Evolutionary conservation across 441 rosid genomes (phyloP).

Genomic region (Corymbia citriodora): DNA sequence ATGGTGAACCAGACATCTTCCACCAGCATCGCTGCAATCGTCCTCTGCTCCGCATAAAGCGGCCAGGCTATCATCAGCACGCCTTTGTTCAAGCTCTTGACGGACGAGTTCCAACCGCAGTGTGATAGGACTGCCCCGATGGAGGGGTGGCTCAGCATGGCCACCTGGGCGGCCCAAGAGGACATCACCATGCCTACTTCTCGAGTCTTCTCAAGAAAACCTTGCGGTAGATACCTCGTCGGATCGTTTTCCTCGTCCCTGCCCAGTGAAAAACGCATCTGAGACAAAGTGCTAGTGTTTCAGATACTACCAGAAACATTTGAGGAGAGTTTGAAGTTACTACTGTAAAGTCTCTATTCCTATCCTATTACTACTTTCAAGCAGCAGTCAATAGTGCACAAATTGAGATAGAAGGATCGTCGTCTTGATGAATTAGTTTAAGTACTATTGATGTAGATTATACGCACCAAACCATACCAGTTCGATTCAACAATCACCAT

Average conservation of each 20-base stretch:
- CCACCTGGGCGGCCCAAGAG: constrained; percentile 20
- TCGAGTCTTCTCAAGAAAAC: constrained; percentile 11
- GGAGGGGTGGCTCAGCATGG: constrained; percentile 14
- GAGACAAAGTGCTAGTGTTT: neutral
- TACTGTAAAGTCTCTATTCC: neutral
- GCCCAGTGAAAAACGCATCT: constrained; percentile 11
- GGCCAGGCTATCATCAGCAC: constrained; percentile 51
- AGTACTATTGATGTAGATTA: too few relatives aligned
- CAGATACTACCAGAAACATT: neutral
- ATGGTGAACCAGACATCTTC: constrained; percentile 32
- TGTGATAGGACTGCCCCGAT: constrained; percentile 23
- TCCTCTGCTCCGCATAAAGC: constrained; percentile 39
- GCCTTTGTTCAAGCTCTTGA: constrained; percentile 30
- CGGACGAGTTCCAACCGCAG: constrained; percentile 39
- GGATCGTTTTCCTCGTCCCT: constrained; percentile 7
- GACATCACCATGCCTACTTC: constrained; percentile 6
- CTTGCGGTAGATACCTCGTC: constrained; percentile 13
- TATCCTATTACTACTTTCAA: too few relatives aligned
- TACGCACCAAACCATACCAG: too few relatives aligned
- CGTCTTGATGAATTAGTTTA: too few relatives aligned
- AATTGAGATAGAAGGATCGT: too few relatives aligned
- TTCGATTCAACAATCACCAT: too few relatives aligned
- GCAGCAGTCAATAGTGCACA: too few relatives aligned
- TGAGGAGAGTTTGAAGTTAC: neutral
- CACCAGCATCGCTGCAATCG: constrained; percentile 26